Base-by-base conservation (phyloP, 1,139 yeast genomes). In the Trichomonascaceae sp. region DNA sequence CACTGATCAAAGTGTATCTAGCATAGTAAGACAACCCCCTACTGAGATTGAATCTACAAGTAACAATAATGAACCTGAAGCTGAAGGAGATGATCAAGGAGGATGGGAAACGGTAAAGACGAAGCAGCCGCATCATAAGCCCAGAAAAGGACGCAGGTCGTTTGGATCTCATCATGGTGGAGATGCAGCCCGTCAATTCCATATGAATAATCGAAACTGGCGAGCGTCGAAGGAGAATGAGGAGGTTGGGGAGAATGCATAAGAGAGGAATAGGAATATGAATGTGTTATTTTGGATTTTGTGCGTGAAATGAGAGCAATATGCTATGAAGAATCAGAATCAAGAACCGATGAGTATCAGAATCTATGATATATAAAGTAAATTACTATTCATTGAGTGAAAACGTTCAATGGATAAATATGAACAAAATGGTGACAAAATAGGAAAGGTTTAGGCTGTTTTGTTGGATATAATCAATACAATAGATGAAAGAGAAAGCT, bases 41-140 rank as follows among this genome's bases (percentile, higher is more conserved):
- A 98, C 96, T 66, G 99, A 98, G 67, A 91, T 96, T 57, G 96
- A 85, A 53, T 97, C 97, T 70, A 36, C 50, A 13, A 43, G 17
- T 44, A 17, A 53, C 54, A 19, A 41, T 41, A 38, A 47, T 18
- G 57, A 22, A n/a, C 43, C 57, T 17, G 60, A 57, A 9, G 60
- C 51, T 13, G 65, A 56, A 10, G 63, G 58, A 30, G 65, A 55
- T 17, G 68, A 53, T 36, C 68, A 56, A 13, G 71, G 65, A 48
- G 72, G 71, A 30, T 69, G 72, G 72, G 64, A 63, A 53, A 60
- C 66, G 19, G 72, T 69, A 12, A 63, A 62, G 19, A 62, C 65
- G 15, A 61, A 61, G 51, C 60, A 61, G 47, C 51, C 49, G 18
- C 56, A 54, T 18, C 46, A 47, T 20, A 47, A 47, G 39, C 45